These are phyloP conservation scores for Clarireedia monteithiana DNA, from an alignment of 2,329 filamentous ascomycete species.

Conservation along the genomic window DNA sequence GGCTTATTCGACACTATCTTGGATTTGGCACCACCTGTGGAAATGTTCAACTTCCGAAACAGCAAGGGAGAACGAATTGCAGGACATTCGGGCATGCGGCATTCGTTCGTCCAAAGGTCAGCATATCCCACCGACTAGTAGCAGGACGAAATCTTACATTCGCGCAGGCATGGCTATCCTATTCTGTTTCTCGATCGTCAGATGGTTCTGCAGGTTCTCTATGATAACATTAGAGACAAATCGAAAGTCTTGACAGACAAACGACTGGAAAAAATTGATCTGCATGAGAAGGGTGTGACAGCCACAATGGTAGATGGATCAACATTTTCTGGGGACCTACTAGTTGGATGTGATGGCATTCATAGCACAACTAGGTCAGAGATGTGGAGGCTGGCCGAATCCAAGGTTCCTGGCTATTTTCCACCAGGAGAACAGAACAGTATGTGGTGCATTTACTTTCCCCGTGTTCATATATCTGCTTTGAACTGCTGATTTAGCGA, in stretches of 20 bases:
- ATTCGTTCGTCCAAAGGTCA: background rate
- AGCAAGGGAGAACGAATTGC: background rate
- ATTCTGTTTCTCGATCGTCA: conserved; percentile 30
- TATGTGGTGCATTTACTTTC: background rate
- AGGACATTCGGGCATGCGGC: background rate
- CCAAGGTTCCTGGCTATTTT: conserved; percentile 11
- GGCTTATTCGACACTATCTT: conserved; percentile 27
- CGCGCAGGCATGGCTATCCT: conserved; percentile 9
- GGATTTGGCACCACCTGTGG: conserved; percentile 1
- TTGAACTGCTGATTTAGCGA: background rate
- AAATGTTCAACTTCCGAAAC: background rate
- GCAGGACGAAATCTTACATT: background rate
- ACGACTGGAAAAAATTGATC: conserved; percentile 3
- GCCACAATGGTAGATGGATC: conserved; percentile 6
- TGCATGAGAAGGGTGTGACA: conserved; percentile 1
- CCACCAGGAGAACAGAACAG: conserved; percentile 5
- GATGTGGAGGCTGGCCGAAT: conserved; percentile 22
- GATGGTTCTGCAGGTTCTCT: conserved; percentile 29
- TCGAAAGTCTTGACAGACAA: conserved; percentile 9
- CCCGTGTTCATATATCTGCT: background rate
- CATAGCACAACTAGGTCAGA: conserved; percentile 20
- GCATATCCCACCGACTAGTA: background rate
- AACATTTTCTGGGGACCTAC: conserved; percentile 6
- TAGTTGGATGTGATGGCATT: conserved; percentile 13
- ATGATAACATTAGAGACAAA: conserved; percentile 16